Percentiles rank a stretch among this genome's conserved stretches.
Conservation (phyloP, 2,329 filamentous ascomycete genomes). For the Colletotrichum kahawae region DNA sequence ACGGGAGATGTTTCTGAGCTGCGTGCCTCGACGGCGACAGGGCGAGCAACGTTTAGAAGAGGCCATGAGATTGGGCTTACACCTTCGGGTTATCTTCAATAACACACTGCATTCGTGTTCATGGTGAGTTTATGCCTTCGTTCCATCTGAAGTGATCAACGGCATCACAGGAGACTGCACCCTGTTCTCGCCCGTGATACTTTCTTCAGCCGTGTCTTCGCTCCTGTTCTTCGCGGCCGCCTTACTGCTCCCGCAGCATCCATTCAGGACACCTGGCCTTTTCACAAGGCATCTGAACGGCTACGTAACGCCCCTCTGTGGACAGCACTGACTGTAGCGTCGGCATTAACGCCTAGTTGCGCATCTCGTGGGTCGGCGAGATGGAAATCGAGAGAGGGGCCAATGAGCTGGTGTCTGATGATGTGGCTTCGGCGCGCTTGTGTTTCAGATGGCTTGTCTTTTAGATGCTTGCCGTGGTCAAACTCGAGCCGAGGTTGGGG, state of each 20-base stretch:
- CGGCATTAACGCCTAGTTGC: background rate
- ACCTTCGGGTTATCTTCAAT: background rate
- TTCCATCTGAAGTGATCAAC: background rate
- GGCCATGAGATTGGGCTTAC: background rate
- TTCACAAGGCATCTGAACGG: background rate
- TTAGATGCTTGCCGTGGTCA: too few relatives aligned
- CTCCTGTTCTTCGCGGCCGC: background rate
- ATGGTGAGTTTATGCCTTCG: too few relatives aligned
- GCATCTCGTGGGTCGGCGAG: background rate
- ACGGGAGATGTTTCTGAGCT: background rate
- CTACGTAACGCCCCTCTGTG: background rate
- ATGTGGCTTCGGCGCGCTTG: too few relatives aligned
- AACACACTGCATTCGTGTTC: too few relatives aligned
- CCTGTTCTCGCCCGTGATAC: background rate
- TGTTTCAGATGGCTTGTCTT: too few relatives aligned
- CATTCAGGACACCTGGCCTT: background rate
- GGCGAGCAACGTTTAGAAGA: background rate
- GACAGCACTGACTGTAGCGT: background rate
- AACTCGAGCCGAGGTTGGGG: too few relatives aligned
- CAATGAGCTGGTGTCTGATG: too few relatives aligned
- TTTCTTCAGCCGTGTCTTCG: background rate
- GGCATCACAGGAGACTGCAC: background rate
- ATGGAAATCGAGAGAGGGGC: background rate
- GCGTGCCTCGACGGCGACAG: background rate
- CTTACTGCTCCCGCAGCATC: background rate